Conservation (phyloP, 768 basidiomycete genomes). For the Serendipita sp. region DNA sequence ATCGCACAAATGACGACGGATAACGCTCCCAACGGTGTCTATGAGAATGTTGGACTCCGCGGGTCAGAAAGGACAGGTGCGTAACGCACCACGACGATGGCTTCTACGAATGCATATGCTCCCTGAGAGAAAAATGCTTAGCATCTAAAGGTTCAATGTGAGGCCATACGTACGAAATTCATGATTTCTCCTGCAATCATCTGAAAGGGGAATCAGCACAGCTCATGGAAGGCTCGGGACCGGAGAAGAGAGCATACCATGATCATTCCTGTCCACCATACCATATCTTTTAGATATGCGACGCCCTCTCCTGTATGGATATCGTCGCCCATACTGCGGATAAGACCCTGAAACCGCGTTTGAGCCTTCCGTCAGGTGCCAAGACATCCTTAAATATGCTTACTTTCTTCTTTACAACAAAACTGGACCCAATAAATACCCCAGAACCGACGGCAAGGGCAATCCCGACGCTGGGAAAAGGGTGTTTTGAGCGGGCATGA, state of each 20-base stretch:
- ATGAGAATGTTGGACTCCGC: conserved; percentile 2
- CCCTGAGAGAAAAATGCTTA: neutral
- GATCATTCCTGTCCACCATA: conserved; percentile 94
- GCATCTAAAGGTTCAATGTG: neutral
- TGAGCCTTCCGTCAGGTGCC: conserved; percentile 67
- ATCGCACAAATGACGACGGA: conserved; percentile 93
- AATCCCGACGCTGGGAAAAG: conserved; percentile 52
- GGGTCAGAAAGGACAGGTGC: conserved; percentile 6
- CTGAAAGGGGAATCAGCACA: conserved; percentile 27
- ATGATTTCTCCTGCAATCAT: conserved; percentile 62
- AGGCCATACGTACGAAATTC: conserved; percentile 16
- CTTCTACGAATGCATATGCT: conserved; percentile 83
- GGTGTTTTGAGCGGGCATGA: neutral
- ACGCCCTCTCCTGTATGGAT: neutral
- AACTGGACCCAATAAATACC: conserved; percentile 76
- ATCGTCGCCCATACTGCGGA: conserved; percentile 7
- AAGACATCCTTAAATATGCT: conserved; percentile 73
- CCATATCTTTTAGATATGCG: conserved; percentile 27
- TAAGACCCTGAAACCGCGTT: neutral
- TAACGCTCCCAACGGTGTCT: conserved; percentile 91
- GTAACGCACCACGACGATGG: conserved; percentile 67
- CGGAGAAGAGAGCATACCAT: conserved; percentile 31
- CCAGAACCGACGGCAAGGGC: conserved; percentile 65
- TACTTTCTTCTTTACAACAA: conserved; percentile 98
- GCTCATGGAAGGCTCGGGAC: neutral